A percentile compares a stretch with the other conserved stretches of the same genome.
phyloP scores from a whole-genome alignment of 306 rosid species.

The Gastrolobium villosum region DNA sequence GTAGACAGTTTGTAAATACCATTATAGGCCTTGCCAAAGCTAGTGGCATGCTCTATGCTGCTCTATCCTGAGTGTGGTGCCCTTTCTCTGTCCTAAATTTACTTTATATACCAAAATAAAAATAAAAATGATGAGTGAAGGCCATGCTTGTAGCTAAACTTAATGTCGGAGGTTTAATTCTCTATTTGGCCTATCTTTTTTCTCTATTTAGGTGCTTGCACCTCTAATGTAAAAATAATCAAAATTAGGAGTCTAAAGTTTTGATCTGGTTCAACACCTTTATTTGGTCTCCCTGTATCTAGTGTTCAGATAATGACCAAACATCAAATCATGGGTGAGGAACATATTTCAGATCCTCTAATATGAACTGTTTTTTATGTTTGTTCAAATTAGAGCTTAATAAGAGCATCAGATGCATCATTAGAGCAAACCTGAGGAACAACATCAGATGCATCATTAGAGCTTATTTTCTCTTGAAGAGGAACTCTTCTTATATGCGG shows the following conservation, averaged over 20 bases:
- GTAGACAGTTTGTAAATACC: conserved; percentile 32
- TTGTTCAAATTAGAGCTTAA: too few relatives aligned
- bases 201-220: not conserved
- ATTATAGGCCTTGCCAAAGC: not conserved
- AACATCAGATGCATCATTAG: too few relatives aligned
- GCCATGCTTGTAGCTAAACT: conserved; percentile 25
- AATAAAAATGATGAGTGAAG: conserved; percentile 11
- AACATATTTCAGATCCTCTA: not conserved
- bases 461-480: too few relatives aligned
- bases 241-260: conserved; percentile 19
- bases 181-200: not conserved
- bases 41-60: not conserved
- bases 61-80: not conserved
- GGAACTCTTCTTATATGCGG: too few relatives aligned
- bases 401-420: too few relatives aligned
- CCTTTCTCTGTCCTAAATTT: not conserved
- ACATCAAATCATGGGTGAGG: not conserved
- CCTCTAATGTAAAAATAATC: not conserved
- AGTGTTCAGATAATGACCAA: not conserved
- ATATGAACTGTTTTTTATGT: too few relatives aligned
- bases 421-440: too few relatives aligned
- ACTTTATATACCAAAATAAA: not conserved
- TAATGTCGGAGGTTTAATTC: conserved; percentile 12
- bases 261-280: conserved; percentile 29
- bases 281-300: conserved; percentile 26